These are phyloP conservation scores for Trypanosomatidae sp. DNA, from an alignment of 208 protist genomes.

Conservation along the genomic window DNA sequence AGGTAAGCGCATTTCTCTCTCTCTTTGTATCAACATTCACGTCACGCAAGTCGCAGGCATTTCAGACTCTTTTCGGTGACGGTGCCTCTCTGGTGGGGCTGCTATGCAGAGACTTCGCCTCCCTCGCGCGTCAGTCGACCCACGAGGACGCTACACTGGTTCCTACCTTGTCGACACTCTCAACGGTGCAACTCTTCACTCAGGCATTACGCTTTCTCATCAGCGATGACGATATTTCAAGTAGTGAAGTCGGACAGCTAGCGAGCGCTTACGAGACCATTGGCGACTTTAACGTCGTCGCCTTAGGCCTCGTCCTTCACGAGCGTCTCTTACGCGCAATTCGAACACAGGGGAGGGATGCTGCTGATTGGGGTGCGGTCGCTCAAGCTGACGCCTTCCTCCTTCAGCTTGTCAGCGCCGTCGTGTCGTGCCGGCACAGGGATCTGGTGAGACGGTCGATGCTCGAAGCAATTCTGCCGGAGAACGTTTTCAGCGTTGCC, in stretches of 20 bases:
- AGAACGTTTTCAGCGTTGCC: constrained; percentile 17
- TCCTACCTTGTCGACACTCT: constrained; percentile 4
- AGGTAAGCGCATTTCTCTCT: constrained; percentile 42
- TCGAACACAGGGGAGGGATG: not conserved
- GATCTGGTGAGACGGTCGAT: constrained; percentile 30
- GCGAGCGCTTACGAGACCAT: constrained; percentile 30
- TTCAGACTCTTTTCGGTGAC: constrained; percentile 40
- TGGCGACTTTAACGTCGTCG: constrained; percentile 28
- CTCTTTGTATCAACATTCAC: constrained; percentile 32
- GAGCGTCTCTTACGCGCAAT: constrained; percentile 18
- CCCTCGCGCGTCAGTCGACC: constrained; percentile 1
- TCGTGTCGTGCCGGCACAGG: constrained; percentile 30
- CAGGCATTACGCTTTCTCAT: constrained; percentile 24
- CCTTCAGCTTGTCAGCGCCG: constrained; percentile 16
- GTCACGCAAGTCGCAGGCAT: constrained; percentile 30
- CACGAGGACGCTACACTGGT: constrained; percentile 1
- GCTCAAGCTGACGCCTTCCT: constrained; percentile 17
- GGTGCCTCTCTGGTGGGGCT: constrained; percentile 30
- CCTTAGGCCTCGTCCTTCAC: constrained; percentile 29
- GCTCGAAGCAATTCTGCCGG: constrained; percentile 29
- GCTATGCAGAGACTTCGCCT: constrained; percentile 33
- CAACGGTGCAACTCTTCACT: constrained; percentile 21
- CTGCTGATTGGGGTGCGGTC: not conserved
- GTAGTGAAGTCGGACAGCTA: constrained; percentile 19
- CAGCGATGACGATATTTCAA: constrained; percentile 10